Evolutionary conservation across 1,284 basidiomycete species (phyloP).

Genomic region (Rhodotorula sp.): DNA sequence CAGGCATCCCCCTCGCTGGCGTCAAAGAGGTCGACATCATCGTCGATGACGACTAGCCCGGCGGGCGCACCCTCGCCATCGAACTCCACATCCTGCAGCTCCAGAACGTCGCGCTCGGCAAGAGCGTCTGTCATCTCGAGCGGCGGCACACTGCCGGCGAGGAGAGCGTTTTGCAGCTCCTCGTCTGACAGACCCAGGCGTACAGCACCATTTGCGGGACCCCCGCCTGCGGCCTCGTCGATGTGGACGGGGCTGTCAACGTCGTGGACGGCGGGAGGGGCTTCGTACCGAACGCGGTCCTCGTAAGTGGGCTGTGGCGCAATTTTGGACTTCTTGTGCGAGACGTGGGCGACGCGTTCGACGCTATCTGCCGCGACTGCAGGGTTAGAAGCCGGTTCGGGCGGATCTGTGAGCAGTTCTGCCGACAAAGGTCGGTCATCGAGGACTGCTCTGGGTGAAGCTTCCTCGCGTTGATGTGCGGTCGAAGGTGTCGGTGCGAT

Average conservation of each 20-base stretch:
- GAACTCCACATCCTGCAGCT: slow-evolving; percentile 9
- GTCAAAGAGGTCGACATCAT: slow-evolving; percentile 25
- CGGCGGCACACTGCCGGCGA: background rate
- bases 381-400: background rate
- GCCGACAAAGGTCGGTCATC: no score
- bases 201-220: background rate
- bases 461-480: no score
- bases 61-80: no score
- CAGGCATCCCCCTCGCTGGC: no score
- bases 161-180: background rate
- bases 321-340: slow-evolving; percentile 7
- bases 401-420: no score
- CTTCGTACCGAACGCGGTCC: background rate
- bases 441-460: no score
- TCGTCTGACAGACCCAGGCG: slow-evolving; percentile 3
- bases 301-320: slow-evolving; percentile 3
- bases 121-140: background rate
- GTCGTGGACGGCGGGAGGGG: background rate
- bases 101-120: background rate
- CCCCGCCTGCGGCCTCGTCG: background rate
- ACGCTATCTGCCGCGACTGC: background rate
- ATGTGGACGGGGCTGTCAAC: slow-evolving; percentile 13
- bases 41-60: slow-evolving; percentile 16
- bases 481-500: no score
- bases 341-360: background rate